Conservation (phyloP, 352 stramenopile species). For the Phytophthora crassamura region DNA sequence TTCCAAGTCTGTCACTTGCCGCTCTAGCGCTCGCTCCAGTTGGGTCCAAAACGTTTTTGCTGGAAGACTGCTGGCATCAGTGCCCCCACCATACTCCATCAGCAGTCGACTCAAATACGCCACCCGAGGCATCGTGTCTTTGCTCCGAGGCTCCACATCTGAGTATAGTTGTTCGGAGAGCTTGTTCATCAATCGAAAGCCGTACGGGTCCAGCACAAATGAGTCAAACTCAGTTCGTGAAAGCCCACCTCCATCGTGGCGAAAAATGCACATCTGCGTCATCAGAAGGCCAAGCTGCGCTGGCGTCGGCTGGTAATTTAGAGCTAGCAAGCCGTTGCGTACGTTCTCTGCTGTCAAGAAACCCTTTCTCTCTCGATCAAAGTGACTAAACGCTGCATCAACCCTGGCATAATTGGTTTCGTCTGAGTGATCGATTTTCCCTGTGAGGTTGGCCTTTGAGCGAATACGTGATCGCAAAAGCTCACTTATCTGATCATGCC, state of each 20-base stretch:
- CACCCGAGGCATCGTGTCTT: conserved; percentile 44
- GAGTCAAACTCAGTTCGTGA: conserved; percentile 85
- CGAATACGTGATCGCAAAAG: conserved; percentile 55
- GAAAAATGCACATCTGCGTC: conserved; percentile 50
- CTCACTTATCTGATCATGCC: conserved; percentile 42
- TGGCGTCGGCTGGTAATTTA: conserved; percentile 50
- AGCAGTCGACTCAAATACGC: conserved; percentile 58
- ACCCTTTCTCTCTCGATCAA: conserved; percentile 60
- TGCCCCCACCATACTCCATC: conserved; percentile 40
- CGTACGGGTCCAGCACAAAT: conserved; percentile 72
- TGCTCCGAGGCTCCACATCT: conserved; percentile 8
- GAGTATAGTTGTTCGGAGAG: conserved; percentile 47
- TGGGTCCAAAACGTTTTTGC: conserved; percentile 36
- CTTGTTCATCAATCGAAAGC: conserved; percentile 34
- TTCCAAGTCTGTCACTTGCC: conserved; percentile 37
- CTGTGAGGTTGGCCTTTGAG: conserved; percentile 35
- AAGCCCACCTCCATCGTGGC: conserved; percentile 40
- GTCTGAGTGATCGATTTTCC: conserved; percentile 40
- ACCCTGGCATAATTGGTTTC: conserved; percentile 40
- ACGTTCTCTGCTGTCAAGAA: conserved; percentile 55
- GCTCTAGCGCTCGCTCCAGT: conserved; percentile 43
- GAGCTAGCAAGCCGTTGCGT: conserved; percentile 40
- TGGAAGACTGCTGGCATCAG: conserved; percentile 36
- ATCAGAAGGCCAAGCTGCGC: conserved; percentile 52
- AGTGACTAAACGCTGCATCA: conserved; percentile 69